Base-by-base conservation (phyloP, 495 filamentous ascomycete genomes). In the Neurospora sp. region DNA sequence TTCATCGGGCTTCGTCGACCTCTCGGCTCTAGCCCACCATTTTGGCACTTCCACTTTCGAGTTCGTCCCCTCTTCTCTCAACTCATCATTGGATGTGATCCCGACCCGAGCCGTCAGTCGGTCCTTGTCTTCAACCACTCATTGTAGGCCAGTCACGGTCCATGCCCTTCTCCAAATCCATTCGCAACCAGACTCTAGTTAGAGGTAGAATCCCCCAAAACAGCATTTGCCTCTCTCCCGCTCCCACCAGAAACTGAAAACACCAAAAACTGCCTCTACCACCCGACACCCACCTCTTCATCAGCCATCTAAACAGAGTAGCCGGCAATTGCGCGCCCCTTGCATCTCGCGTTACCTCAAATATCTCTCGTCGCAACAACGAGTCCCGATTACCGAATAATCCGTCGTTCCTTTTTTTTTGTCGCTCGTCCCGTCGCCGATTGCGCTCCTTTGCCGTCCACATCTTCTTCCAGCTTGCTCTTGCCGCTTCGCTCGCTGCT, bases 11-110 rank as follows among this genome's bases (percentile, higher is more conserved):
- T 23, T 48, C 44, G 44, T 48, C 44, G 44, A 48, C 44, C 54
- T 62, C 54, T 12, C 27, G 23, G 5, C 20, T 14, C 54, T 14
- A 62, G 54, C 54, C 54, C 54, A 62, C 35, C 86, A 84, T 70
- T 84, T 83, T 4, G 54, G 54, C 54, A 62, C 54, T 62, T 62
- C 54, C 54, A 62, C 54, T 62, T 18, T 62, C 27, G 14, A 66
- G 54, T 66, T 37, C 54, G 54, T 66, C 54, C 54, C 54, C 54
- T 66, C 54, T 66, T 66, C 54, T 62, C 44, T 9, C 44, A 23
- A 20, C 44, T 23, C 44, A 48, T 48, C n/a, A 48, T 48, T 48
- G 44, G 44, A 48, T 23, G 44, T 48, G 44, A 23, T 48, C 44
- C 44, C 18, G 44, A 48, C 44, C 44, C 44, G 44, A 48, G 44